Evolutionary conservation across 208 protist genomes (phyloP).

Genomic region (Leishmania arabica): DNA sequence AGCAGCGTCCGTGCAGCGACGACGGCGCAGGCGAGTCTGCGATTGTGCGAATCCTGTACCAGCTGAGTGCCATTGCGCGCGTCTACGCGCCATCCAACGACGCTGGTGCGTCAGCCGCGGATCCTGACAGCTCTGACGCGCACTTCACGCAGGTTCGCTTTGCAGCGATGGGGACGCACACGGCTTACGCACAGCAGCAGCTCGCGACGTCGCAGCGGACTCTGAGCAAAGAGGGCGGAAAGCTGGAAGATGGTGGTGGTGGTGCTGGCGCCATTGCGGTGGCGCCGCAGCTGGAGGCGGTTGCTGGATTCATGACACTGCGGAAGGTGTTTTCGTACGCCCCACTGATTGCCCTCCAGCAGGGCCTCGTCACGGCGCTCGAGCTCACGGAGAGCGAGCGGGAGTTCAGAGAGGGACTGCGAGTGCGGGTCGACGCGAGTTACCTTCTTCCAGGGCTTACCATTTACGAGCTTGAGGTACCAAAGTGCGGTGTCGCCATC

Average conservation of each 20-base stretch:
- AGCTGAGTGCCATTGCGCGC: constrained; percentile 13
- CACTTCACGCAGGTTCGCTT: constrained; percentile 34
- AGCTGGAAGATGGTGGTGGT: background rate
- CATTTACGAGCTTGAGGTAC: constrained; percentile 80
- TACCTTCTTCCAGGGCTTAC: constrained; percentile 24
- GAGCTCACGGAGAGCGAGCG: constrained; percentile 2
- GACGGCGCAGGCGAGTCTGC: constrained; percentile 14
- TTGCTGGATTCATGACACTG: constrained; percentile 31
- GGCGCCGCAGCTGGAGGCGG: constrained; percentile 3
- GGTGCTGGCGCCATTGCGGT: background rate
- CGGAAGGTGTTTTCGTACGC: constrained; percentile 41
- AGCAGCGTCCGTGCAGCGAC: constrained; percentile 8
- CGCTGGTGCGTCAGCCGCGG: background rate
- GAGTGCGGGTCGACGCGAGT: constrained; percentile 28
- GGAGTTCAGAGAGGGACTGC: constrained; percentile 25
- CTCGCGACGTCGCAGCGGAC: background rate
- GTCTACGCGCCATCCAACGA: background rate
- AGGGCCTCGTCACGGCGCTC: background rate
- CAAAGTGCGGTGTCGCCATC: constrained; percentile 36
- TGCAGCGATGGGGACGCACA: constrained; percentile 15
- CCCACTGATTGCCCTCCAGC: constrained; percentile 2
- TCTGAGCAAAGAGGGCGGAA: background rate
- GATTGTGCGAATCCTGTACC: constrained; percentile 16
- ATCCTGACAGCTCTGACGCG: constrained; percentile 7
- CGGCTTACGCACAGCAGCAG: constrained; percentile 12